Evolutionary conservation across 2,329 filamentous ascomycete genomes (phyloP), one percentile per base, ranked within the genome.

Genomic region (Trichophyton benhamiae): DNA sequence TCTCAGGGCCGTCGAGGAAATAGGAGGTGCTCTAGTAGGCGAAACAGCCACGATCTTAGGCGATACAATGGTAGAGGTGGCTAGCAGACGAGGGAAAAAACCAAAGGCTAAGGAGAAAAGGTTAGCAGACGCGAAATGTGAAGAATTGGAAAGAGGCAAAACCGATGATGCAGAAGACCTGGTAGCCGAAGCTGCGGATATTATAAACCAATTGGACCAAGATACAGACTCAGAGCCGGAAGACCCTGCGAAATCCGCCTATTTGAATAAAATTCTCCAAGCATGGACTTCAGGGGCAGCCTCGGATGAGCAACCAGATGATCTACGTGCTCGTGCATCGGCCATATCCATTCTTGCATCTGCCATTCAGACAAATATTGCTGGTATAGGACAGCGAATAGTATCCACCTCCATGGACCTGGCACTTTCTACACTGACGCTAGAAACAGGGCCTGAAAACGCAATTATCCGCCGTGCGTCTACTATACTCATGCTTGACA

Each of bases 401-500:
- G 62, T 72, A 20, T 68, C 72, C 0, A 72, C 73, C 0, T 69
- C 74, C 0, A 68, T 77, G 5, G 74, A 76, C 6, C 68, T 77
- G 17, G 73, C 74, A 1, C 67, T 77, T 30, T 69, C 72, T 4
- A 76, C 72, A 1, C 64, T 77, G 3, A 73, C 68, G 1, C 66
- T 76, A 0, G 75, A 77, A 58, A 65, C 68, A 2, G 68, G 65
- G 0, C 65, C 67, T 0, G 75, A 74, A 61, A 74, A 68, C 27
- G 75, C 75, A 0, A 77, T 77, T 17, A 65, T 77, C 7, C 71
- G 75, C 25, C 74, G 75, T 9, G 74, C 75, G 41, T 74, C 74
- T 22, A 71, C 69, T 2, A 60, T 77, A 1, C 66, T 77, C 17
- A 67, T 77, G 3, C 70, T 76, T 3, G 75, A 77, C 53, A 68